Evolutionary conservation across 768 basidiomycete species (phyloP), one percentile per base, ranked within the genome.

Genomic region (Sarcodon aspratus): DNA sequence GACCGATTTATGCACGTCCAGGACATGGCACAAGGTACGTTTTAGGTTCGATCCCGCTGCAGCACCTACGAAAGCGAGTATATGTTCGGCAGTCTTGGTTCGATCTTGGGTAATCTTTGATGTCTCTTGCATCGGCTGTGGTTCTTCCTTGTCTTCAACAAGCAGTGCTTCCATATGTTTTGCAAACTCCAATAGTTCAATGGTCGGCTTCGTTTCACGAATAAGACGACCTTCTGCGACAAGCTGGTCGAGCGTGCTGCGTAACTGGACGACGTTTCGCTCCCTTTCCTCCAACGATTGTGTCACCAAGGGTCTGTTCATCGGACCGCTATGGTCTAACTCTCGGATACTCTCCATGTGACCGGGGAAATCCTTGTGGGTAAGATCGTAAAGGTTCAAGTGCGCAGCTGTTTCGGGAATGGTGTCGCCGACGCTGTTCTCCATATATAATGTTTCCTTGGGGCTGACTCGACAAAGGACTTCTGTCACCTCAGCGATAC

Each of bases 181-280:
- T 4, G 52, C 50, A 36, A 58, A 55, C 9, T 54, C 50, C 4
- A 36, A 27, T 11, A 57, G 56, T 48, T 54, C 55, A 6, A 44
- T 54, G 3, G 51, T 47, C 27, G 58, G 49, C 54, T 56, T 55
- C 38, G 59, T 61, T 1, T 56, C 57, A 6, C 37, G 40, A 3
- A 45, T 40, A n/a, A 59, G 48, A 5, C 50, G 49, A 1, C 57
- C 57, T 38, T 52, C 50, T 6, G 44, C 46, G 9, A 46, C n/a
- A 10, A 61, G 54, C 6, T 15, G 35, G 5, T 48, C 46, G 34
- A 61, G n/a, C 6, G 54, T 57, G 5, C 42, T 51, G 33, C 42
- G 48, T 43, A 56, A 42, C 2, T 45, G 46, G 36, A 44, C 34
- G 40, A 54, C 52, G 21, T n/a, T 59, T 54, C 17, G 33, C 32